phyloP scores from a whole-genome alignment of 441 rosid genomes.

The Hura crepitans region DNA sequence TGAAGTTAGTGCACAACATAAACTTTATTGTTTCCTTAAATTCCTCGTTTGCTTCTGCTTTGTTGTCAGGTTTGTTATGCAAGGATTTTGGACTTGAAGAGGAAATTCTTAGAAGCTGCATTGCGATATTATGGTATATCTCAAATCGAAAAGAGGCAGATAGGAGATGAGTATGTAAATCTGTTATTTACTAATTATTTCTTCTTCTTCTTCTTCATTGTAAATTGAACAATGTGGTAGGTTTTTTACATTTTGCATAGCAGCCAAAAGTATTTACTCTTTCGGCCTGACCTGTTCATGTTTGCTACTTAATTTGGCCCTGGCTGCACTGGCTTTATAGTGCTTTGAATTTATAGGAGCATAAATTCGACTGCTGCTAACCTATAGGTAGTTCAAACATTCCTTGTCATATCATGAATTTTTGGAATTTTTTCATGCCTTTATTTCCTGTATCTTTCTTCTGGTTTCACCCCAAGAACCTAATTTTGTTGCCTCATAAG shows the following conservation, averaged over 20 bases:
- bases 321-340: not conserved
- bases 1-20: slow-evolving; percentile 1
- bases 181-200: slow-evolving; percentile 1
- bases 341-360: not conserved
- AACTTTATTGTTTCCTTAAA: slow-evolving; percentile 18
- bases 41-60: slow-evolving; percentile 4
- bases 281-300: not conserved
- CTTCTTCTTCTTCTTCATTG: not conserved
- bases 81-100: slow-evolving; percentile 92
- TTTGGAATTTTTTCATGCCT: not conserved
- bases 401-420: not conserved
- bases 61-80: slow-evolving; percentile 84
- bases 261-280: too few species aligned
- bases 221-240: not conserved
- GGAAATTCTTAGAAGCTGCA: slow-evolving; percentile 98
- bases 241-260: not conserved
- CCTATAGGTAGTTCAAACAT: not conserved
- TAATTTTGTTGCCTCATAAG: slow-evolving; percentile 1
- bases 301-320: not conserved
- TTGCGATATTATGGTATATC: slow-evolving; percentile 89
- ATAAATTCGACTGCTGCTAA: not conserved
- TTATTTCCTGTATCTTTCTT: not conserved
- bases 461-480: not conserved
- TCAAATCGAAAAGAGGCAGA: slow-evolving; percentile 92
- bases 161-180: slow-evolving; percentile 83